Base-by-base conservation (phyloP, 352 stramenopile genomes). In the Globisporangium camurandrum region DNA sequence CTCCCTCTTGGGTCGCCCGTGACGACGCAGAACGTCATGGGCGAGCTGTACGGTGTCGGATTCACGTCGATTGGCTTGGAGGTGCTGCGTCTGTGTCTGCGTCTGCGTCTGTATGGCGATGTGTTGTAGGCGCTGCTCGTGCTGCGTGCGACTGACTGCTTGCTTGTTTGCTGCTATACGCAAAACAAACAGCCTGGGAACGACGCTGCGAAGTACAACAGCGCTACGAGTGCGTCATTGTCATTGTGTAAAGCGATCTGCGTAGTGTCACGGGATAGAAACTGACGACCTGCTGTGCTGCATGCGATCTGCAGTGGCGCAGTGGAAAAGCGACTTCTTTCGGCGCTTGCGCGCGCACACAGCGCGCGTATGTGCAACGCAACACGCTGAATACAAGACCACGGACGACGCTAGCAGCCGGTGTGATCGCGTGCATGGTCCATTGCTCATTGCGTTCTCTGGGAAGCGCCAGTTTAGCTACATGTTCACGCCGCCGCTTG, bases 401-500 rank as follows among this genome's bases (percentile, higher is more conserved):
- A 41, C 55, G 50, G 20, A 23, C 31, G 27, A 33, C 10, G 28
- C 19, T 12, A 39, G 41, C 4, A 49, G 22, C 14, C 22, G 30
- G 10, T 93, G 81, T 46, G 23, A 46, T 12, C 55, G 57, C 36
- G 56, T 44, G 0, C 79, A 93, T 47, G 67, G 70, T 1, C 84
- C 84, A 0, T 62, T 86, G 49, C 57, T 95, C 57, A 72, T 95
- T 37, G 84, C 84, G 6, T 95, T 95, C 59, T 86, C 78, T 1
- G 84, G 84, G 16, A 95, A 95, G 57, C 76, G 84, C 19, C 84
- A 95, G 53, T 95, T 93, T 58, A 85, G 75, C 50, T 87, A 67
- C 43, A 53, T 95, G 41, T 95, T 95, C 51, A 70, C 80, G 16
- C 74, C 78, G 7, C 78, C 77, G 16, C 51, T 90, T 22, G 66